phyloP scores from a whole-genome alignment of 2,329 filamentous ascomycete genomes.

The Sporothrix pallida region DNA sequence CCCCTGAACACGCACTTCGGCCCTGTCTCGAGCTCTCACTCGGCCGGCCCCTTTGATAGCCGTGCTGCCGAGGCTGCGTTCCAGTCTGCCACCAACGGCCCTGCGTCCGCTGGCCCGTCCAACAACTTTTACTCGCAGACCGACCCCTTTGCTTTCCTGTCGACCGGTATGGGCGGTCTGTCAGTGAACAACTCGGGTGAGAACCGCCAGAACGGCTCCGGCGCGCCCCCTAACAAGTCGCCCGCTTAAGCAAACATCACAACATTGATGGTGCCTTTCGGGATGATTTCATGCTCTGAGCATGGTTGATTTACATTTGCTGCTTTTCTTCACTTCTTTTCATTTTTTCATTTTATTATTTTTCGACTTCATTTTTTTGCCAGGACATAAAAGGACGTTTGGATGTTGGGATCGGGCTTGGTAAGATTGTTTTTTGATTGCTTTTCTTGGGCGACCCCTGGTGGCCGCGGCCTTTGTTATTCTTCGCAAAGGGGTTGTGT shows the following conservation, averaged over 20 bases:
- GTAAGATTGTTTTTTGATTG: constrained; percentile 20
- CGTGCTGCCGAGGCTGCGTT: constrained; percentile 94
- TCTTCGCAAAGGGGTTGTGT: constrained; percentile 27
- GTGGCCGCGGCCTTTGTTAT: constrained; percentile 25
- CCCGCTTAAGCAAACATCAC: constrained; percentile 51
- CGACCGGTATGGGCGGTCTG: constrained; percentile 72
- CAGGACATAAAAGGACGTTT: constrained; percentile 29
- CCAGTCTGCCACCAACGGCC: constrained; percentile 82
- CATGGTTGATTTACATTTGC: constrained; percentile 34
- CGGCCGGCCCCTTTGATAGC: constrained; percentile 87
- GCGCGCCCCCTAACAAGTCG: constrained; percentile 64
- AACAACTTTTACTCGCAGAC: constrained; percentile 72
- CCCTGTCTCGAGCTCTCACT: constrained; percentile 77
- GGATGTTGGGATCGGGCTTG: constrained; percentile 23
- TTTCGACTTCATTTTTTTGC: constrained; percentile 30
- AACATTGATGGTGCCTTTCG: too few relatives aligned
- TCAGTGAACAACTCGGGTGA: constrained; percentile 69
- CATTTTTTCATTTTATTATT: constrained; percentile 15
- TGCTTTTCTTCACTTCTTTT: constrained; percentile 27
- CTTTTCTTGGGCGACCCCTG: constrained; percentile 29
- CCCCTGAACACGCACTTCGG: constrained; percentile 82
- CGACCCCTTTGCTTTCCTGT: constrained; percentile 81
- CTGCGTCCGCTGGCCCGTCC: constrained; percentile 74
- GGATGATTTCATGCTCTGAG: constrained; percentile 32
- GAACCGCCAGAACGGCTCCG: constrained; percentile 66